Base-by-base conservation (phyloP, 2,329 filamentous ascomycete species). In the Gnomoniopsis smithogilvyi region DNA sequence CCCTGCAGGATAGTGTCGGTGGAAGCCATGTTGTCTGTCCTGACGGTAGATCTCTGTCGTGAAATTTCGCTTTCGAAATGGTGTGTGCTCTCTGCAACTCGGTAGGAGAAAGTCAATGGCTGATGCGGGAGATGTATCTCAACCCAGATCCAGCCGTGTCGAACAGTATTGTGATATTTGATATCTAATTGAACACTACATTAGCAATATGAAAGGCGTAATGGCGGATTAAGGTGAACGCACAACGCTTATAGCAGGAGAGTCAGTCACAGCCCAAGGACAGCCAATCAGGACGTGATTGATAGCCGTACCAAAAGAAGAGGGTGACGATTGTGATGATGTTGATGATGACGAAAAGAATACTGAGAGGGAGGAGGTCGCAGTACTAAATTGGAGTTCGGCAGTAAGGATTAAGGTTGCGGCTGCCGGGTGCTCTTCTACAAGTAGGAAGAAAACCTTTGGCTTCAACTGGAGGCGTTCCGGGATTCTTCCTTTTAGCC, bases 1-100 rank as follows among this genome's bases (percentile, higher is more conserved):
- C 92, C 92, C 75, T 92, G 87, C 66, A 97, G 88, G 71, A 96
- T 90, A 64, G 82, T 78, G 59, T 96, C 90, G 70, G 84, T 84
- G 65, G 83, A 80, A 65, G 86, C 81, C 89, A 92, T 92, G 66
- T 63, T 80, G 70, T 56, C 57, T 62, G 59, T n/a, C 41, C 15
- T 34, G 21, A 45, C 30, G 58, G n/a, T 46, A 6, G 56, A 51
- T 52, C 11, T 61, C 36, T 47, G 45, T 14, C 62, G 30, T 48
- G n/a, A 4, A 22, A 15, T 19, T 53, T 38, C 33, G 15, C 22
- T 24, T 48, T 50, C 36, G n/a, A 17, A n/a, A 17, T 10, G 33
- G 12, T 1, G 10, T 52, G 17, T 45, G 14, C 41, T 45, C 3
- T 30, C 21, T 53, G 3, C 17, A 52, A 19, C 51, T 22, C 48